Evolutionary conservation across 139 green algal genomes (phyloP).

Genomic region (Tetraselmis striata): DNA sequence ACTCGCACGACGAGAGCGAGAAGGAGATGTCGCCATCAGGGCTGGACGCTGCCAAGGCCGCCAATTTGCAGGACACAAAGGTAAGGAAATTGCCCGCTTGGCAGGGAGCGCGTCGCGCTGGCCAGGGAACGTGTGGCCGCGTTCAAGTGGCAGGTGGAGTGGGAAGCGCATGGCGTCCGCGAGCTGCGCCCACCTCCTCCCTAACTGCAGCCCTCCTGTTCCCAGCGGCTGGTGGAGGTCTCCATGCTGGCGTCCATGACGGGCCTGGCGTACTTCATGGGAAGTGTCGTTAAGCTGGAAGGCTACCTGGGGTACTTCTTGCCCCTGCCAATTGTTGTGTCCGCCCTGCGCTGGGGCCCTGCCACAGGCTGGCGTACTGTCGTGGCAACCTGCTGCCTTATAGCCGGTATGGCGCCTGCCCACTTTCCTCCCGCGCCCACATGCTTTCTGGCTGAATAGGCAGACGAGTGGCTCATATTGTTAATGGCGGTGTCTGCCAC

Average conservation of each 20-base stretch:
- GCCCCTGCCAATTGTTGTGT: constrained; percentile 71
- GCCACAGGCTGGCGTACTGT: constrained; percentile 1
- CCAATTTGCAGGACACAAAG: not conserved
- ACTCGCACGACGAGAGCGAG: not conserved
- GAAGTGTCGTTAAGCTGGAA: constrained; percentile 67
- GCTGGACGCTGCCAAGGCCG: not conserved
- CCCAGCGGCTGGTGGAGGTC: constrained; percentile 78
- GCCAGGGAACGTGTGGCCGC: not conserved
- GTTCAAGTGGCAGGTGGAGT: not conserved
- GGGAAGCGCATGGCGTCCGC: not conserved
- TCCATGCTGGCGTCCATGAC: constrained; percentile 82
- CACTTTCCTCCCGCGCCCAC: too few species aligned
- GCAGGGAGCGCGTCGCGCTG: not conserved
- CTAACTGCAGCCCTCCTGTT: too few species aligned
- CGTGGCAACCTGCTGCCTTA: not conserved
- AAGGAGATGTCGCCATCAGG: not conserved
- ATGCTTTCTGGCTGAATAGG: too few species aligned
- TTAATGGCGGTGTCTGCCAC: too few species aligned
- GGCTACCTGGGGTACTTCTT: constrained; percentile 74
- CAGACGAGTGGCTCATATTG: too few species aligned
- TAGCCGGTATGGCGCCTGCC: not conserved
- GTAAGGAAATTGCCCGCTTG: not conserved
- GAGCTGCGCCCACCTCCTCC: too few species aligned
- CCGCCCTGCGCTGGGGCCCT: constrained; percentile 29
- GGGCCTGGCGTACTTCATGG: constrained; percentile 66